Percentiles rank a stretch among this genome's conserved stretches.
These are phyloP conservation scores for Tetragonia tetragonoides DNA, from an alignment of 148 eudicot genomes.

Conservation along the genomic window DNA sequence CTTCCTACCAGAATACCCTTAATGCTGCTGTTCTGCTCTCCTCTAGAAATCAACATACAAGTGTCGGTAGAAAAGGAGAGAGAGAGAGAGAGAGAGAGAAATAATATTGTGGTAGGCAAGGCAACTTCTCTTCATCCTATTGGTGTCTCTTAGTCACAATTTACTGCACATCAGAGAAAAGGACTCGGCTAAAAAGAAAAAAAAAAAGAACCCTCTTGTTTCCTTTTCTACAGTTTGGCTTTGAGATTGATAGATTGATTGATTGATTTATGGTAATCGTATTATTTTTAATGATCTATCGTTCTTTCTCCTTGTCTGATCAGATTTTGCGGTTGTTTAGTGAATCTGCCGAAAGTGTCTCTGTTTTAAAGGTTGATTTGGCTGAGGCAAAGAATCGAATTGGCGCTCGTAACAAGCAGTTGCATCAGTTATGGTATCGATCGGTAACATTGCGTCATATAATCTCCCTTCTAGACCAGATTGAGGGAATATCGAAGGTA, in stretches of 20 bases:
- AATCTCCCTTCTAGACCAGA: conserved; percentile 89
- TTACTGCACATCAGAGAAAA: not conserved
- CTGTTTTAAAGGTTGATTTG: conserved; percentile 71
- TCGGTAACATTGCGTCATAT: conserved; percentile 96
- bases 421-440: conserved; percentile 97
- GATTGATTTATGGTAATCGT: not conserved
- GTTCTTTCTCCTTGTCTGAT: conserved; percentile 23
- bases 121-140: not conserved
- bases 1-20: too few relatives aligned
- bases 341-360: conserved; percentile 86
- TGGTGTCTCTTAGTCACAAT: not conserved
- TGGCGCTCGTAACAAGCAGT: conserved; percentile 89
- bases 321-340: conserved; percentile 98
- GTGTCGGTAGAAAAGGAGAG: too few relatives aligned
- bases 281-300: conserved; percentile 2
- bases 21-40: too few relatives aligned
- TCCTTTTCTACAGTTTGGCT: not conserved
- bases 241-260: not conserved
- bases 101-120: too few relatives aligned
- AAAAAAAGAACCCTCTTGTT: not conserved
- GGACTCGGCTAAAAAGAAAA: too few relatives aligned
- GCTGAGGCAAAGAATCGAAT: conserved; percentile 82
- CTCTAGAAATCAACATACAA: not conserved
- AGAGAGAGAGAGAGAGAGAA: too few relatives aligned
- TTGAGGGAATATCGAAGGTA: conserved; percentile 95